A percentile compares a stretch with the other conserved stretches of the same genome.
These are phyloP conservation scores for Symmetrospora coprosmae DNA, from an alignment of 768 basidiomycete species.

Conservation along the genomic window DNA sequence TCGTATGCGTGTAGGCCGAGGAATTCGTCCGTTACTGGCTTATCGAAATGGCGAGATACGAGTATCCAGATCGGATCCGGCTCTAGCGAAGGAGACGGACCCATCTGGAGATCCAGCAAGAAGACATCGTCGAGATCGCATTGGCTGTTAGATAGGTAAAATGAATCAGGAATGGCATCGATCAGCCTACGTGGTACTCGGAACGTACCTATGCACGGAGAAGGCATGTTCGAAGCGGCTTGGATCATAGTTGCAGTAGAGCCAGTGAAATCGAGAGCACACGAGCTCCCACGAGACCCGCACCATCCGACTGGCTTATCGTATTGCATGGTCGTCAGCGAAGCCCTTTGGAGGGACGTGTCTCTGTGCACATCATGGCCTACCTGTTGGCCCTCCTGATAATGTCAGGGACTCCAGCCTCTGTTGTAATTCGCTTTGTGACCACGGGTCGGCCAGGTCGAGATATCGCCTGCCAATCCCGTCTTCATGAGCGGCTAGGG, in stretches of 20 bases:
- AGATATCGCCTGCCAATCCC: too few relatives aligned
- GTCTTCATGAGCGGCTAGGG: too few relatives aligned
- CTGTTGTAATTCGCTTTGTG: too few relatives aligned
- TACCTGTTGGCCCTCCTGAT: too few relatives aligned
- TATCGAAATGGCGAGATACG: neutral
- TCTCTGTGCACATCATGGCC: neutral
- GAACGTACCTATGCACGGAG: slow-evolving; percentile 12
- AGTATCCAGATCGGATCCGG: slow-evolving; percentile 10
- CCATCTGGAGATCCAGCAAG: neutral
- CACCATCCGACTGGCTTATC: too few relatives aligned
- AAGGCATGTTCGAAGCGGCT: neutral
- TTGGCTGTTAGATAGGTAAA: neutral
- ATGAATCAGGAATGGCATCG: neutral
- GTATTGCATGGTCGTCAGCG: too few relatives aligned
- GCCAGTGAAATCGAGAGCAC: slow-evolving; percentile 1
- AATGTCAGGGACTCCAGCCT: too few relatives aligned
- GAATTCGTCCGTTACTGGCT: neutral
- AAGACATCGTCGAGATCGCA: neutral
- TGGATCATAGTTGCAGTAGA: slow-evolving; percentile 21
- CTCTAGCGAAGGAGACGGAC: slow-evolving; percentile 1
- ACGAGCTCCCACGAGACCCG: slow-evolving; percentile 7
- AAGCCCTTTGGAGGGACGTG: too few relatives aligned
- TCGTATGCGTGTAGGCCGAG: neutral
- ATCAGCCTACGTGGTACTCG: neutral
- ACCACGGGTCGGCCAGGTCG: too few relatives aligned